A percentile compares a stretch with the other conserved stretches of the same genome.
Evolutionary conservation across 2,329 filamentous ascomycete genomes (phyloP).

Genomic region (Alternaria gansuensis): DNA sequence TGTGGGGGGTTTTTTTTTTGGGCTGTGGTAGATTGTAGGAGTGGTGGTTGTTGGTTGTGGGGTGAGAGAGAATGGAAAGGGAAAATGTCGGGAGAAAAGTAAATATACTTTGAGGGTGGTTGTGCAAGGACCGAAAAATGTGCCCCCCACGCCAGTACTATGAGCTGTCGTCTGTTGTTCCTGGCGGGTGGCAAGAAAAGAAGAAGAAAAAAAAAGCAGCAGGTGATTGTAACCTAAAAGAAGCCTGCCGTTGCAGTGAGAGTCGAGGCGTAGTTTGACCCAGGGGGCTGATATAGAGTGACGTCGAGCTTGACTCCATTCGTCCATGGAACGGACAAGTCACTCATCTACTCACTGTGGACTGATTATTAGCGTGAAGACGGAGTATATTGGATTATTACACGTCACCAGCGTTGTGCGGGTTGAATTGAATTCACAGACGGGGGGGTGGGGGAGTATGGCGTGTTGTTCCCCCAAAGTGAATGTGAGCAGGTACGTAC

Average conservation of each 20-base stretch:
- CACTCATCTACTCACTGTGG: background rate
- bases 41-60: background rate
- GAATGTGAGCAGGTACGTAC: background rate
- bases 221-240: too few relatives aligned
- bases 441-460: background rate
- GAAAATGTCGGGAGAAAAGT: background rate
- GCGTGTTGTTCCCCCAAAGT: background rate
- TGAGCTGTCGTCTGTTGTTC: too few relatives aligned
- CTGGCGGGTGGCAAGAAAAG: too few relatives aligned
- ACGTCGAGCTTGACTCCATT: background rate
- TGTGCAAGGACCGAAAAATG: too few relatives aligned
- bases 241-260: too few relatives aligned
- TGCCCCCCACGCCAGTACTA: too few relatives aligned
- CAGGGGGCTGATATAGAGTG: background rate
- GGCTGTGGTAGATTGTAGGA: too few relatives aligned
- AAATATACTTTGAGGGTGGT: background rate
- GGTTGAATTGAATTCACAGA: background rate
- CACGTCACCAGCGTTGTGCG: background rate
- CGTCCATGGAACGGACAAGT: background rate
- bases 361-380: background rate
- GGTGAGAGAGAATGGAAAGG: too few relatives aligned
- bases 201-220: too few relatives aligned
- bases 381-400: background rate
- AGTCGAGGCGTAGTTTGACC: too few relatives aligned
- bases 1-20: too few relatives aligned